Conservation (phyloP, 2,329 filamentous ascomycete genomes). For the Arthrobotrys conoides region DNA sequence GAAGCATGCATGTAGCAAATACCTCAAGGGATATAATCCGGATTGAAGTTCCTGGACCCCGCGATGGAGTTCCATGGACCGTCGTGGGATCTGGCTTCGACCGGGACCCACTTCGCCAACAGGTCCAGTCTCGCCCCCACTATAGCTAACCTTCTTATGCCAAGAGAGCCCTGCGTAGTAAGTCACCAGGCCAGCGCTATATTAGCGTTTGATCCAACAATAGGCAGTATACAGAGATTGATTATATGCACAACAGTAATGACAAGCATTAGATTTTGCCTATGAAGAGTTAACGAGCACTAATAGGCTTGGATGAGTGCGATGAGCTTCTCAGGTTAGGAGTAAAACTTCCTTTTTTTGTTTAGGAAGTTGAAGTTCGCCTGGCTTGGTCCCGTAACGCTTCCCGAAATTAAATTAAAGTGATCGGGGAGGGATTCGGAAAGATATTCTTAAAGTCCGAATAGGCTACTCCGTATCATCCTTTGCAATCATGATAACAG, state of each 20-base stretch:
- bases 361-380: conserved; percentile 2
- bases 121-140: neutral
- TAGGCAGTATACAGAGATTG: neutral
- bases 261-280: neutral
- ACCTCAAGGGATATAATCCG: neutral
- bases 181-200: neutral
- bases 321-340: too few species aligned
- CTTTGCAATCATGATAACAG: too few species aligned
- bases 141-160: neutral
- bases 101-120: neutral
- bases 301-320: neutral
- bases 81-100: neutral
- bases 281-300: neutral
- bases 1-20: neutral
- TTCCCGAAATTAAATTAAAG: conserved; percentile 35
- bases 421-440: conserved; percentile 20
- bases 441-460: too few species aligned
- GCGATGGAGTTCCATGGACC: neutral
- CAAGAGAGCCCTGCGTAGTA: neutral
- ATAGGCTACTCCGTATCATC: too few species aligned
- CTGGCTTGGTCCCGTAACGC: conserved; percentile 24
- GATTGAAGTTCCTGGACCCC: neutral
- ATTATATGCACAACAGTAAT: neutral
- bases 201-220: neutral
- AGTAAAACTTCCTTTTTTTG: too few species aligned